A percentile compares a stretch with the other conserved stretches of the same genome.
phyloP scores from a whole-genome alignment of 768 basidiomycete species.

The Coprinellus micaceus region DNA sequence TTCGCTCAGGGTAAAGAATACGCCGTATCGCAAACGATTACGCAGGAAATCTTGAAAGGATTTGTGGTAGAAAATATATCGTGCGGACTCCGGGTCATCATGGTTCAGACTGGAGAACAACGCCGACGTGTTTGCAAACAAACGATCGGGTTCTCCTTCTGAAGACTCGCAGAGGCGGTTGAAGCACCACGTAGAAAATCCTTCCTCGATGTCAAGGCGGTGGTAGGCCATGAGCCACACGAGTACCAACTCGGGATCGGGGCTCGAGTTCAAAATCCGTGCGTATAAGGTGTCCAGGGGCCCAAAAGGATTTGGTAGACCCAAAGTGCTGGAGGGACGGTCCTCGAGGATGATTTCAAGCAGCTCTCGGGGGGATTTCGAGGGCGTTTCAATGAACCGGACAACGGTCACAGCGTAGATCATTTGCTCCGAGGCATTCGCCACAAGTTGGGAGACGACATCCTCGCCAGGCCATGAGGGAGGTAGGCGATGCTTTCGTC shows the following conservation, averaged over 20 bases:
- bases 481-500: background rate
- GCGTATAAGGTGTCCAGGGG: too few species aligned
- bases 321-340: background rate
- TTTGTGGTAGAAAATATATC: background rate
- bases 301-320: background rate
- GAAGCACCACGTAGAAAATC: too few species aligned
- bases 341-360: background rate
- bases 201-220: too few species aligned
- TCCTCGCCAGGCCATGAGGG: background rate
- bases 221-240: too few species aligned
- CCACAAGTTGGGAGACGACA: background rate
- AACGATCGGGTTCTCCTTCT: background rate
- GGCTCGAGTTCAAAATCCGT: too few species aligned
- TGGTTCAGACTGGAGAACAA: background rate
- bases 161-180: too few species aligned
- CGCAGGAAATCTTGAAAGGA: background rate
- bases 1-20: too few species aligned
- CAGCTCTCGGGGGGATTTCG: too few species aligned
- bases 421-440: background rate
- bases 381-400: background rate
- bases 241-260: too few species aligned
- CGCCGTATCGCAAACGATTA: background rate
- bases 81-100: background rate
- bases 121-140: background rate
- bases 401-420: background rate